Base-by-base conservation (phyloP, 306 rosid species). In the Cicer bijugum region DNA sequence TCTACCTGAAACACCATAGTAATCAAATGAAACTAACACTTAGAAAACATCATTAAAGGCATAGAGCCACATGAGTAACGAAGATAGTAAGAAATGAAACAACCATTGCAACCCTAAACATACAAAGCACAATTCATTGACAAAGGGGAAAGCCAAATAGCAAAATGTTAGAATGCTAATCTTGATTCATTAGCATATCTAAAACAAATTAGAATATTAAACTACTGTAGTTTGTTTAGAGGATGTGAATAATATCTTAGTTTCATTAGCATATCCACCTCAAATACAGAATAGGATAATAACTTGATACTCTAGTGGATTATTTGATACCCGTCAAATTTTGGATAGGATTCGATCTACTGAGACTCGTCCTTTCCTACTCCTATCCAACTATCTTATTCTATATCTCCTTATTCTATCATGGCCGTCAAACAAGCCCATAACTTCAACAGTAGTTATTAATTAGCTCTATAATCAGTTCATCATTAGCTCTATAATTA, bases 1-100 rank as follows among this genome's bases (percentile, higher is more conserved):
- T 89, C 98, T 69, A 93, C 92, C 98, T 93, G 84, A 79, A 75
- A 76, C 69, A 78, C 46, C 33, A 53, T 47, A 67, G n/a, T 7
- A 56, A 63, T 35, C 53, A 42, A 47, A 74, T 69, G 72, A 71
- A 61, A 53, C 14, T 42, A 51, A 61, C 44, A 40, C 20, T 59
- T 55, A 20, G 9, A 47, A 72, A 62, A 40, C 46, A 76, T 60
- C 63, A 55, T 61, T 53, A n/a, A 40, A 84, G 17, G 80, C 39
- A 42, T 67, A 72, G 28, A 56, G 38, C 75, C 42, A 38, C 69
- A 14, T 16, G 12, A 15, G 28, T 56, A 69, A 67, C 16, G 57
- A 69, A 67, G 74, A 65, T 47, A 39, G 20, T 42, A 60, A 51
- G 44, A 78, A 65, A 68, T 8, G 57, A 69, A 62, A 9, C 38